A percentile compares a stretch with the other conserved stretches of the same genome.
These are phyloP conservation scores for Trapa incisa DNA, from an alignment of 345 rosid genomes.

Conservation along the genomic window DNA sequence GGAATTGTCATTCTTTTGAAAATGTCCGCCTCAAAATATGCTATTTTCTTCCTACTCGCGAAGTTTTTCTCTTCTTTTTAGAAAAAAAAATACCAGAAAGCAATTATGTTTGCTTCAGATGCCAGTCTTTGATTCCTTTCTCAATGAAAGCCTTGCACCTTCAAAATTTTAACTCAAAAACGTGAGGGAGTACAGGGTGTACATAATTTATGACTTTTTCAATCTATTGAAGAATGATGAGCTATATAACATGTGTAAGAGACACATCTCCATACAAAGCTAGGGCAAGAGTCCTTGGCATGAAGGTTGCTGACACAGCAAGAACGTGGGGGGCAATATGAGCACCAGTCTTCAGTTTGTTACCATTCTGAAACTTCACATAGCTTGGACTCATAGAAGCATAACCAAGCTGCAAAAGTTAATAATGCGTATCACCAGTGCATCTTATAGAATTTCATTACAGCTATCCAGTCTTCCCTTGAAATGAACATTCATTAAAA, in stretches of 20 bases:
- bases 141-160: no score
- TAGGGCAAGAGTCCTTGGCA: constrained; percentile 37
- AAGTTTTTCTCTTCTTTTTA: no score
- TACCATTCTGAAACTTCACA: constrained; percentile 20
- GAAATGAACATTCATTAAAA: no score
- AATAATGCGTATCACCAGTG: no score
- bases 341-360: constrained; percentile 32
- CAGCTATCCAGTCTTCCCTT: no score
- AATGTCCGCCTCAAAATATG: no score
- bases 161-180: not conserved
- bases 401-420: constrained; percentile 46
- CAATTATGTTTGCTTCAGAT: no score
- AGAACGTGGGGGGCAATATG: constrained; percentile 94
- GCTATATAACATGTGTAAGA: constrained; percentile 56
- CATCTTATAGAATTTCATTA: not conserved
- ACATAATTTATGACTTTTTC: not conserved
- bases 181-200: not conserved
- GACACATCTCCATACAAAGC: constrained; percentile 84
- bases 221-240: not conserved
- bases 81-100: no score
- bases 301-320: constrained; percentile 74
- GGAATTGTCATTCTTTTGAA: no score
- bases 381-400: constrained; percentile 20
- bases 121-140: no score
- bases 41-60: no score